Base-by-base conservation (phyloP, 768 basidiomycete genomes). In the Termitomyces sp. region DNA sequence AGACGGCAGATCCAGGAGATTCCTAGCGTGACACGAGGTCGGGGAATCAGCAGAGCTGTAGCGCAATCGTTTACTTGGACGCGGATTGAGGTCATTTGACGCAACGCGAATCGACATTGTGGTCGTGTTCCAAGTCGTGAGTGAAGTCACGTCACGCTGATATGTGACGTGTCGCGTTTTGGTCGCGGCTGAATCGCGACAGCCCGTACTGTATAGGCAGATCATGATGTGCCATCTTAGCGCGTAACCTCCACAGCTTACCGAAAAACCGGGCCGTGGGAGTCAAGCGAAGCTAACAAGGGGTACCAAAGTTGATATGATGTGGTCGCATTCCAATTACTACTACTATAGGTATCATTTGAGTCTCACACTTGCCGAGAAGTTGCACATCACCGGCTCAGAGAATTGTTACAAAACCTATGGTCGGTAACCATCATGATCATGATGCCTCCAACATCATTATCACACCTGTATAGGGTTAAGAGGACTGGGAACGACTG, bases 41-140 rank as follows among this genome's bases (percentile, higher is more conserved):
- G 31, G 22, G 2, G 13, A 10, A 13, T 33, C 31, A 7, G 24
- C 28, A 1, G 31, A 22, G 9, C 48, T 31, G 45, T 54, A 66
- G 34, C 76, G 70, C 37, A 55, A 66, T 39, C 75, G 68, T 62
- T 77, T 75, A 26, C 60, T 63, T 20, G 74, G 72, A 26, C 75
- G 75, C 20, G 70, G 69, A 41, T 69, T 70, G 37, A 59, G 22
- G 37, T 65, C 66, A 20, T 61, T 62, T 41, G 61, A 49, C 31
- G 44, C 44, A 16, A 34, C 42, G 44, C 42, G 53, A 44, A 54
- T 12, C 1, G 53, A 24, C 39, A 44, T 33, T 1, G 53, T 24
- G 15, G 44, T 42, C 28, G 37, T 31, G 53, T 29, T 42, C 7
- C 2, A 26, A 46, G 22, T 33, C 33, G 53, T 34, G 31, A 44